Percentiles rank a stretch among this genome's conserved stretches.
Evolutionary conservation across 2,329 filamentous ascomycete species (phyloP).

Genomic region (Ophiostoma angusticollis): DNA sequence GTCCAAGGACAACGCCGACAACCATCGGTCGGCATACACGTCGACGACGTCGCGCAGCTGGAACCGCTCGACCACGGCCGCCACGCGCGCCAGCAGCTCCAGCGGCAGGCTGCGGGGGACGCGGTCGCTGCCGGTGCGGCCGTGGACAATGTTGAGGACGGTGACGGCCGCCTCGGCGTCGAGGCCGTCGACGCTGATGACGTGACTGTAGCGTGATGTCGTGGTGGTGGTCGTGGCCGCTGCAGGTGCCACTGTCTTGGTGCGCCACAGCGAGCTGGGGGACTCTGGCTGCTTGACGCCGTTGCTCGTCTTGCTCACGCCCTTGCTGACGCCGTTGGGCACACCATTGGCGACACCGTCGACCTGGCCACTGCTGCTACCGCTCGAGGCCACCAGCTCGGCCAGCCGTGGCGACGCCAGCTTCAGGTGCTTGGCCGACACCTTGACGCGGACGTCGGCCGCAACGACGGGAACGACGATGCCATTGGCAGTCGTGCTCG

Average conservation of each 20-base stretch:
- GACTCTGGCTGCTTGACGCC: neutral
- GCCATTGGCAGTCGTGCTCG: too few species aligned
- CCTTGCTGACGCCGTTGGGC: neutral
- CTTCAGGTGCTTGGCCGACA: slow-evolving; percentile 24
- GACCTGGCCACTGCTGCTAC: neutral
- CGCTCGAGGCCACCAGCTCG: slow-evolving; percentile 11
- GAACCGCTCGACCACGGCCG: slow-evolving; percentile 30
- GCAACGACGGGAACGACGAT: neutral
- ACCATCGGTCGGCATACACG: slow-evolving; percentile 29
- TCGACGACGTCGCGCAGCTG: slow-evolving; percentile 29
- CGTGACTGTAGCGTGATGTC: neutral
- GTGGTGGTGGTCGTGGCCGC: neutral
- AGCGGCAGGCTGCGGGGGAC: slow-evolving; percentile 26
- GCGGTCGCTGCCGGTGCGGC: slow-evolving; percentile 24
- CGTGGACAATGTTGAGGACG: slow-evolving; percentile 33
- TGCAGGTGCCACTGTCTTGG: neutral
- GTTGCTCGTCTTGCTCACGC: too few species aligned
- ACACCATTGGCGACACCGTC: neutral
- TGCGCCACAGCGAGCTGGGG: slow-evolving; percentile 7
- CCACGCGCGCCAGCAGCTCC: slow-evolving; percentile 31
- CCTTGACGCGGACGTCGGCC: slow-evolving; percentile 22
- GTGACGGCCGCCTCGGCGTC: slow-evolving; percentile 27
- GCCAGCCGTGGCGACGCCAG: slow-evolving; percentile 21
- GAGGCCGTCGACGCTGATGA: slow-evolving; percentile 16
- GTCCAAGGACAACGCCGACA: slow-evolving; percentile 16